Percentiles rank a stretch among this genome's conserved stretches.
These are phyloP conservation scores for Phylloporus sp. DNA, from an alignment of 768 basidiomycete species.

Conservation along the genomic window DNA sequence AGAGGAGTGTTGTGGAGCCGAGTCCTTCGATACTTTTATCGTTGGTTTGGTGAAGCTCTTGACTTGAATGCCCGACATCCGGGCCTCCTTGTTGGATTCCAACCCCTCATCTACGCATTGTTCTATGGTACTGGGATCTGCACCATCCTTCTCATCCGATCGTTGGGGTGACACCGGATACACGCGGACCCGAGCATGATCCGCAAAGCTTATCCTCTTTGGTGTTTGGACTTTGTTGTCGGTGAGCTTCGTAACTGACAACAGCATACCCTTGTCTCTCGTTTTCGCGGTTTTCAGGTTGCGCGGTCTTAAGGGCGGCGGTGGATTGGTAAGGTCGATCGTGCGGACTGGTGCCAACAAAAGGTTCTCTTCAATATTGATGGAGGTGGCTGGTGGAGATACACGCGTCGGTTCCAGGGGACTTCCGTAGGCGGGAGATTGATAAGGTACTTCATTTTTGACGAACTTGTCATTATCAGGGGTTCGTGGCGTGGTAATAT, in stretches of 20 bases:
- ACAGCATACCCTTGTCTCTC: neutral
- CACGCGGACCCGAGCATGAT: slow-evolving; percentile 21
- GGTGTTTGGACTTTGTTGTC: slow-evolving; percentile 17
- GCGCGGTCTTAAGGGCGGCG: slow-evolving; percentile 10
- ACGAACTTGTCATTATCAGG: slow-evolving; percentile 10
- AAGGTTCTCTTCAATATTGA: neutral
- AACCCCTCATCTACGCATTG: neutral
- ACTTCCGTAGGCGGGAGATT: neutral
- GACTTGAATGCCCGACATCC: neutral
- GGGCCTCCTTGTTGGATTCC: neutral
- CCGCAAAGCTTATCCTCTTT: slow-evolving; percentile 25
- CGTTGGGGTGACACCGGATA: slow-evolving; percentile 14
- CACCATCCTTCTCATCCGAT: neutral
- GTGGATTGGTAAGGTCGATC: slow-evolving; percentile 29
- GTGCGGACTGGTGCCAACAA: slow-evolving; percentile 7
- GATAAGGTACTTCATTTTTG: neutral
- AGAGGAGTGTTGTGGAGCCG: neutral
- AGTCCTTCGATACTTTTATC: neutral
- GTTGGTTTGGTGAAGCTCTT: neutral
- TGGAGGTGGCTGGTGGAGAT: neutral
- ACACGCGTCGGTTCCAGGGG: neutral
- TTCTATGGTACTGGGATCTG: neutral
- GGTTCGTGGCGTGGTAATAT: neutral
- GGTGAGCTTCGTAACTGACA: slow-evolving; percentile 7
- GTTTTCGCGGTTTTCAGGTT: slow-evolving; percentile 4